Evolutionary conservation across 805 yeast species (phyloP).

Genomic region (Saccharomycopsis sp.): DNA sequence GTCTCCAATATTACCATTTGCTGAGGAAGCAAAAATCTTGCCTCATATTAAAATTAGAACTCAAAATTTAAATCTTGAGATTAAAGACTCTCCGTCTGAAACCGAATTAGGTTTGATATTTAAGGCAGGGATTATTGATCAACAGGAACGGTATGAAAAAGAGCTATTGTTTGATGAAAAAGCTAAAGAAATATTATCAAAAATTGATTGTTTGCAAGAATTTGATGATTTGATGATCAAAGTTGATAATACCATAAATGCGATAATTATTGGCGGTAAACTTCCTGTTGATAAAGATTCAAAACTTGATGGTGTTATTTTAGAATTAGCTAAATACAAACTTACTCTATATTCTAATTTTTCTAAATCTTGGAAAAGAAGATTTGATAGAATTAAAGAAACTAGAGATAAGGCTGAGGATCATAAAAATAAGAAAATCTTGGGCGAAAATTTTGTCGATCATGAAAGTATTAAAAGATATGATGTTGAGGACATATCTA

Average conservation of each 20-base stretch:
- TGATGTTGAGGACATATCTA: conserved; percentile 3
- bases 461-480: background rate
- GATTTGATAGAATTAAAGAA: conserved; percentile 23
- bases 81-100: conserved; percentile 62
- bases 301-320: background rate
- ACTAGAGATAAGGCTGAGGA: background rate
- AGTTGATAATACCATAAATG: background rate
- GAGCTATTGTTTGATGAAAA: conserved; percentile 21
- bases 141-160: conserved; percentile 37
- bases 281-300: background rate
- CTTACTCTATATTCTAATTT: conserved; percentile 25
- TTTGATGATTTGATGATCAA: background rate
- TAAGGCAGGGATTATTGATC: conserved; percentile 50
- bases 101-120: conserved; percentile 45
- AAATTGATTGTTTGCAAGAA: background rate
- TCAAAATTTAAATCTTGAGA: conserved; percentile 32
- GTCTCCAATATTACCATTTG: conserved; percentile 19
- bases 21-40: conserved; percentile 23
- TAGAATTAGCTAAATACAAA: conserved; percentile 21
- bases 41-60: conserved; percentile 36
- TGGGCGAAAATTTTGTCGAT: conserved; percentile 7
- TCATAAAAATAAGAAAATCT: background rate
- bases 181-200: conserved; percentile 3
- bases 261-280: background rate
- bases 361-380: conserved; percentile 31